Conservation (phyloP, 805 yeast species). For the Henningerozyma blattae region DNA sequence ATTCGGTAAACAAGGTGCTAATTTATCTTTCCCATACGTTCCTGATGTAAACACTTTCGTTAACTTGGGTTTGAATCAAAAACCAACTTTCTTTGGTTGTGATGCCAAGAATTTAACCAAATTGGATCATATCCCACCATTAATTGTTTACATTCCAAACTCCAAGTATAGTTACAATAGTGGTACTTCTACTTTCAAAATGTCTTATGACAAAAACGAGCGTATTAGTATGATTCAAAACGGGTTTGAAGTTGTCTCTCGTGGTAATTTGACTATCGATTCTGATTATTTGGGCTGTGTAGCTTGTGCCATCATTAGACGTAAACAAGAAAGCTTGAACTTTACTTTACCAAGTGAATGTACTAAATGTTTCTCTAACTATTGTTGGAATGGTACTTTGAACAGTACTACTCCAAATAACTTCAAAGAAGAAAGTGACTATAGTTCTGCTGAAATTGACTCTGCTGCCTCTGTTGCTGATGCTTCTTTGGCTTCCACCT, state of each 20-base stretch:
- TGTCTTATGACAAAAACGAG: slow-evolving; percentile 49
- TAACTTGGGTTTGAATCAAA: slow-evolving; percentile 46
- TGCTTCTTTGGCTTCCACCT: slow-evolving; percentile 1
- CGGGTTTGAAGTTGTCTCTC: slow-evolving; percentile 63
- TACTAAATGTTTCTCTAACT: slow-evolving; percentile 50
- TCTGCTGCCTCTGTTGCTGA: not conserved
- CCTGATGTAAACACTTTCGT: slow-evolving; percentile 58
- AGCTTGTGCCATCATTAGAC: slow-evolving; percentile 72
- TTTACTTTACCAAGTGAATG: slow-evolving; percentile 54
- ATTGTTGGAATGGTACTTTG: slow-evolving; percentile 47
- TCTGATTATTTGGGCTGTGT: slow-evolving; percentile 62
- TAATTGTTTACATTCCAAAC: slow-evolving; percentile 68
- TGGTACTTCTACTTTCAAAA: slow-evolving; percentile 60
- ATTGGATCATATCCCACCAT: slow-evolving; percentile 51
- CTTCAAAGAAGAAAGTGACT: not conserved
- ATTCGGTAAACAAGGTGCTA: slow-evolving; percentile 37
- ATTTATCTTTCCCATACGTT: slow-evolving; percentile 68
- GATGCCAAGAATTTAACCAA: slow-evolving; percentile 51
- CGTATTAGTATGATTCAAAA: slow-evolving; percentile 51
- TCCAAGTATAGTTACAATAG: slow-evolving; percentile 52
- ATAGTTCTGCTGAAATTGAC: slow-evolving; percentile 5
- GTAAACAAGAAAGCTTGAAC: slow-evolving; percentile 62
- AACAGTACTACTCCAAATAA: not conserved
- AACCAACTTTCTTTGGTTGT: slow-evolving; percentile 80
- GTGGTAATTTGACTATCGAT: slow-evolving; percentile 57